phyloP scores from a whole-genome alignment of 1,284 basidiomycete genomes.

The Trichosporon inkin region DNA sequence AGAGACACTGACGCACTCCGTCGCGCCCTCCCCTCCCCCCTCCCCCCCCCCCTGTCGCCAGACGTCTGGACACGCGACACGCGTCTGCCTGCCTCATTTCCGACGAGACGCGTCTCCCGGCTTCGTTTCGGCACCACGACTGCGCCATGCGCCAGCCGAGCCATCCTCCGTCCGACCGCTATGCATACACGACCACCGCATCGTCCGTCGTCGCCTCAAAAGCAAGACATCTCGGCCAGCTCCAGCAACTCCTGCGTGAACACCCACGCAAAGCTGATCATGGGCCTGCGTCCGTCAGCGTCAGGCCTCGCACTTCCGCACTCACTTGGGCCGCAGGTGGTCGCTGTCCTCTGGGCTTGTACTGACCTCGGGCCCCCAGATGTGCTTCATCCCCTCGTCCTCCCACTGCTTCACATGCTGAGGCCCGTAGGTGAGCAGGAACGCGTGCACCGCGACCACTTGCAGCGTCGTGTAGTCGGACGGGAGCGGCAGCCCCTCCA shows the following conservation, averaged over 20 bases:
- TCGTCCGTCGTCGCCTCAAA: neutral
- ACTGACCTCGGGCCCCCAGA: constrained; percentile 6
- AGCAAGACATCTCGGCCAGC: constrained; percentile 15
- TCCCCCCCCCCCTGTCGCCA: too few relatives aligned
- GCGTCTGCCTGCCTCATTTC: too few relatives aligned
- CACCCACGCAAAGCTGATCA: constrained; percentile 47
- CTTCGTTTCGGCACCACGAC: too few relatives aligned
- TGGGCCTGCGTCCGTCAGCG: constrained; percentile 29
- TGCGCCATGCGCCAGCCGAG: too few relatives aligned
- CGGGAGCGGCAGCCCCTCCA: neutral
- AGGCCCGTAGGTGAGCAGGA: constrained; percentile 35
- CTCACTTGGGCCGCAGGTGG: constrained; percentile 27
- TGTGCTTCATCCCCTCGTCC: constrained; percentile 16
- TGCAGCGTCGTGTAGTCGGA: constrained; percentile 25
- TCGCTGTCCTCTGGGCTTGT: constrained; percentile 23
- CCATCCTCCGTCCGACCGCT: neutral
- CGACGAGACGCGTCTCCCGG: too few relatives aligned
- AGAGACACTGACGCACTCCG: too few relatives aligned
- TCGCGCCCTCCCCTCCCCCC: too few relatives aligned
- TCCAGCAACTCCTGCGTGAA: constrained; percentile 40
- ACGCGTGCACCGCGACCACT: constrained; percentile 39
- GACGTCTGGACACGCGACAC: too few relatives aligned
- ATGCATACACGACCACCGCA: neutral
- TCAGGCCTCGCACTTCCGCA: neutral
- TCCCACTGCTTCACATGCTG: constrained; percentile 37